phyloP scores from a whole-genome alignment of 768 basidiomycete species.

The Cubamyces lactineus region DNA sequence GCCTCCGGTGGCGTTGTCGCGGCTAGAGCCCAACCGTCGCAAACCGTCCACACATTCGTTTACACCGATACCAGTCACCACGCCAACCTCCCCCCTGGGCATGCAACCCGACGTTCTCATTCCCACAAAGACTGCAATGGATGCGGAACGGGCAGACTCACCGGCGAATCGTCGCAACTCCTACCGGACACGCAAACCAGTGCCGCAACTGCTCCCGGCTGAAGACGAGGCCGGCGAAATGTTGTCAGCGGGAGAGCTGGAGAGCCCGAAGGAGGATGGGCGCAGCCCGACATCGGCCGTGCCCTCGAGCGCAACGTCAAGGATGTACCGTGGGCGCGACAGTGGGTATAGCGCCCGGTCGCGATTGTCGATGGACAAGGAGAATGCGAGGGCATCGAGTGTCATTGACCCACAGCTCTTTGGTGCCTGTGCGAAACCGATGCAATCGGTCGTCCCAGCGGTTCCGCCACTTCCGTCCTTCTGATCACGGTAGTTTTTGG shows the following conservation, averaged over 20 bases:
- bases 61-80: neutral
- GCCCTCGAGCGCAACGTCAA: constrained; percentile 10
- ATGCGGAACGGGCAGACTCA: too few species aligned
- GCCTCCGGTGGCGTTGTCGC: constrained; percentile 1
- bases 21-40: constrained; percentile 11
- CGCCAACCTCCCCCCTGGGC: neutral
- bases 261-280: neutral
- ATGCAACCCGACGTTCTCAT: neutral
- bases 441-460: constrained; percentile 1
- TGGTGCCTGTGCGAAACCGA: constrained; percentile 8
- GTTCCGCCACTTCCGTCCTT: constrained; percentile 2
- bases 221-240: neutral
- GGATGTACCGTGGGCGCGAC: constrained; percentile 12
- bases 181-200: too few species aligned
- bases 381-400: constrained; percentile 9
- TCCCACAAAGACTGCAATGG: too few species aligned
- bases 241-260: neutral
- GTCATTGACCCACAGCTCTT: constrained; percentile 7
- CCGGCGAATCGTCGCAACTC: too few species aligned
- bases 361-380: neutral
- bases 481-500: too few species aligned
- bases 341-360: constrained; percentile 4
- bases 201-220: too few species aligned
- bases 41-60: neutral
- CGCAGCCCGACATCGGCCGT: constrained; percentile 5